A percentile compares a stretch with the other conserved stretches of the same genome.
These are phyloP conservation scores for Monilinia vaccinii-corymbosi DNA, from an alignment of 2,329 filamentous ascomycete genomes.

Conservation along the genomic window DNA sequence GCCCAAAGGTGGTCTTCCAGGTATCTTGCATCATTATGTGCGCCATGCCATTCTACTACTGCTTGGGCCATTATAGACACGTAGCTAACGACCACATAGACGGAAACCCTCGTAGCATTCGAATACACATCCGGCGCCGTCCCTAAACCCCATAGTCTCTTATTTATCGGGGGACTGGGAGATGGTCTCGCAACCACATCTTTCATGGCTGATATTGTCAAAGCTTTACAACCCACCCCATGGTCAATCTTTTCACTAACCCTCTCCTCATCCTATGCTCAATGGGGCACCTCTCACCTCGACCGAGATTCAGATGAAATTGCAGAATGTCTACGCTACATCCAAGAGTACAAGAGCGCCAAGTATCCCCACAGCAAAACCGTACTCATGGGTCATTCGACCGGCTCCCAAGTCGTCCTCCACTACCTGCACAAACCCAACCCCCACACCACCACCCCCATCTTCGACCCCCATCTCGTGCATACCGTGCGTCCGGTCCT, in stretches of 20 bases:
- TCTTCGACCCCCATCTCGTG: conserved; percentile 1
- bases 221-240: conserved; percentile 30
- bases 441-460: conserved; percentile 21
- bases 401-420: conserved; percentile 57
- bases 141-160: conserved; percentile 36
- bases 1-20: conserved; percentile 27
- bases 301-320: conserved; percentile 32
- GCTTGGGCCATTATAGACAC: background rate
- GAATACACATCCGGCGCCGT: conserved; percentile 30
- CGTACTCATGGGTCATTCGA: conserved; percentile 59
- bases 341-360: conserved; percentile 29
- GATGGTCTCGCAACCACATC: conserved; percentile 41
- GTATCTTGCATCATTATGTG: conserved; percentile 31
- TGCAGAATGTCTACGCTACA: conserved; percentile 27
- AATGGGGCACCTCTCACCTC: conserved; percentile 32
- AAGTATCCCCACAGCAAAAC: conserved; percentile 35
- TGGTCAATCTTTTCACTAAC: conserved; percentile 33
- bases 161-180: conserved; percentile 44
- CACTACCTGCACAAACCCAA: conserved; percentile 46
- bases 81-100: conserved; percentile 22
- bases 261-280: conserved; percentile 34
- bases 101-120: conserved; percentile 32
- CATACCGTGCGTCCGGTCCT: conserved; percentile 36
- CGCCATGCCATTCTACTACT: conserved; percentile 3
- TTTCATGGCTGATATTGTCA: conserved; percentile 39